Evolutionary conservation across 2,329 filamentous ascomycete genomes (phyloP).

Genomic region (Neonectria sp.): DNA sequence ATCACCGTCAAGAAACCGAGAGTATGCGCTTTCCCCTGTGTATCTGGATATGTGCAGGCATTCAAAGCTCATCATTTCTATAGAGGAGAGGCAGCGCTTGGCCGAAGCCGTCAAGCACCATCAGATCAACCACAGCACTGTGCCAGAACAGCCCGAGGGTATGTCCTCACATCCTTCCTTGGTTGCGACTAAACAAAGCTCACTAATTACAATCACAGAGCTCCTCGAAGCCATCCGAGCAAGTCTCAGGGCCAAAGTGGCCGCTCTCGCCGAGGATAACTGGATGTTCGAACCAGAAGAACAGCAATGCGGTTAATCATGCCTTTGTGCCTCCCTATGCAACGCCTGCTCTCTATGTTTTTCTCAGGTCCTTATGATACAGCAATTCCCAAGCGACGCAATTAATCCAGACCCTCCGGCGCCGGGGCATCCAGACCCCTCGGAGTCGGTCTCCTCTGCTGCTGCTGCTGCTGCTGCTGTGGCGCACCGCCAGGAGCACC

Average conservation of each 20-base stretch:
- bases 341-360: conserved; percentile 48
- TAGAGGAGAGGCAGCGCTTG: conserved; percentile 73
- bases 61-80: conserved; percentile 18
- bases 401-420: conserved; percentile 73
- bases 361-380: conserved; percentile 46
- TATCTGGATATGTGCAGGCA: not conserved
- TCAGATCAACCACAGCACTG: conserved; percentile 67
- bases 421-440: conserved; percentile 65
- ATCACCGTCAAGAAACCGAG: conserved; percentile 71
- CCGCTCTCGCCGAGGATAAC: conserved; percentile 83
- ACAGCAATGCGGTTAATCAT: conserved; percentile 55
- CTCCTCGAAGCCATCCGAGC: conserved; percentile 78
- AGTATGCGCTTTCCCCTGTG: conserved; percentile 55
- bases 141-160: conserved; percentile 78
- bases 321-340: conserved; percentile 33
- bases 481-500: conserved; percentile 66
- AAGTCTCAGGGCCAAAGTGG: conserved; percentile 80
- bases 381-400: conserved; percentile 25
- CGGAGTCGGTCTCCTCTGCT: conserved; percentile 59
- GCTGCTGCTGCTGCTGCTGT: conserved; percentile 44
- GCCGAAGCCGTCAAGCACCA: conserved; percentile 75
- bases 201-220: conserved; percentile 62
- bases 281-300: conserved; percentile 91
- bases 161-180: conserved; percentile 42
- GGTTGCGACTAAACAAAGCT: not conserved